A percentile compares a stretch with the other conserved stretches of the same genome.
phyloP scores from a whole-genome alignment of 192 early-diverging fungal genomes.

The Paraglomus brasilianum region DNA sequence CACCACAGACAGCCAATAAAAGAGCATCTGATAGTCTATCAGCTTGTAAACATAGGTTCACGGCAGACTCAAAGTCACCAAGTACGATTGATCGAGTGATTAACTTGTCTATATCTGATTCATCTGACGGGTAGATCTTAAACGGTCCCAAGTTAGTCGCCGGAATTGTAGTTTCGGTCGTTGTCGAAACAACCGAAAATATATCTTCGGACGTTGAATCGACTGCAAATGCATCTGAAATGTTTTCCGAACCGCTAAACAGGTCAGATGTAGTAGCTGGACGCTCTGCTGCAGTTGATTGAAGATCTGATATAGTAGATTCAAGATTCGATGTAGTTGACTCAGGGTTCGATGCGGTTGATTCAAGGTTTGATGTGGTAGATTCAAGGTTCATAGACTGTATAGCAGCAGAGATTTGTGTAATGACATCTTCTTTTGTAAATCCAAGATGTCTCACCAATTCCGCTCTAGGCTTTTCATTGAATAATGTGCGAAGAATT shows the following conservation, averaged over 20 bases:
- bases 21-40: conserved; percentile 85
- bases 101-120: conserved; percentile 72
- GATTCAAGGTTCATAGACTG: conserved; percentile 37
- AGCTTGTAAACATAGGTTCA: conserved; percentile 79
- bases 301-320: no score
- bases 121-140: conserved; percentile 54
- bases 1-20: conserved; percentile 86
- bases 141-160: conserved; percentile 40
- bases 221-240: conserved; percentile 29
- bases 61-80: conserved; percentile 93
- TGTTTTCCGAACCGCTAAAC: conserved; percentile 16
- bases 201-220: conserved; percentile 17
- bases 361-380: not conserved
- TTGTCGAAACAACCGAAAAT: not conserved
- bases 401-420: conserved; percentile 57
- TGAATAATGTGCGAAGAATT: conserved; percentile 80
- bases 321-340: no score
- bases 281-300: not conserved
- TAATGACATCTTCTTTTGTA: conserved; percentile 63
- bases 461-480: conserved; percentile 70
- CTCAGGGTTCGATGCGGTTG: no score
- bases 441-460: conserved; percentile 90
- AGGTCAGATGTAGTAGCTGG: conserved; percentile 24
- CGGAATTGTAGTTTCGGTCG: conserved; percentile 29
- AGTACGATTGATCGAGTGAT: conserved; percentile 83